Conservation (phyloP, 2,329 filamentous ascomycete species). For the Alternaria panax region DNA sequence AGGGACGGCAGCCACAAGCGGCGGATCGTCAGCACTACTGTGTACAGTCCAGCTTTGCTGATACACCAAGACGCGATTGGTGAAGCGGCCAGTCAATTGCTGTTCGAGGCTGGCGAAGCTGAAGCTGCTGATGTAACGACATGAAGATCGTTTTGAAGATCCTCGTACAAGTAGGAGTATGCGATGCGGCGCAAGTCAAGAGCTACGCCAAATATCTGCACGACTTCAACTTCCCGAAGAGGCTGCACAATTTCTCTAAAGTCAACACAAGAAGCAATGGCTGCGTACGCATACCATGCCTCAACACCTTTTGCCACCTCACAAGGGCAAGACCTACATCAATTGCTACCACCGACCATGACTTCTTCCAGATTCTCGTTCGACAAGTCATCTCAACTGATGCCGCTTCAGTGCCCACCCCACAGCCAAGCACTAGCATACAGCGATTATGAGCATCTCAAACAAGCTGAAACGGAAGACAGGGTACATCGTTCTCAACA, state of each 20-base stretch:
- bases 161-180: not conserved
- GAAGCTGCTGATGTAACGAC: constrained; percentile 1
- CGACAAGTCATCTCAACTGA: constrained; percentile 19
- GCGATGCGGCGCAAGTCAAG: not conserved
- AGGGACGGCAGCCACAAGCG: constrained; percentile 19
- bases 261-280: not conserved
- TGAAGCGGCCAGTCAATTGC: constrained; percentile 7
- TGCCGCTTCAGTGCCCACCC: constrained; percentile 23
- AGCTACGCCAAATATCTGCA: not conserved
- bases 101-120: not conserved
- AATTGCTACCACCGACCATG: not conserved
- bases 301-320: not conserved
- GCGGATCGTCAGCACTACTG: constrained; percentile 26
- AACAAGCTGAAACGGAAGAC: constrained; percentile 28
- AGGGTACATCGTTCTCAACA: constrained; percentile 16
- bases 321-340: constrained; percentile 2
- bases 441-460: constrained; percentile 27
- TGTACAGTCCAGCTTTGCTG: constrained; percentile 5
- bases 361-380: not conserved
- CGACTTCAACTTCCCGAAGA: not conserved
- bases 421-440: constrained; percentile 13
- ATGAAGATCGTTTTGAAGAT: not conserved
- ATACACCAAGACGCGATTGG: not conserved
- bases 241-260: not conserved
- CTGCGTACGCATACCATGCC: not conserved